phyloP scores from a whole-genome alignment of 2,329 filamentous ascomycete species.

The Colletotrichum caudatum region DNA sequence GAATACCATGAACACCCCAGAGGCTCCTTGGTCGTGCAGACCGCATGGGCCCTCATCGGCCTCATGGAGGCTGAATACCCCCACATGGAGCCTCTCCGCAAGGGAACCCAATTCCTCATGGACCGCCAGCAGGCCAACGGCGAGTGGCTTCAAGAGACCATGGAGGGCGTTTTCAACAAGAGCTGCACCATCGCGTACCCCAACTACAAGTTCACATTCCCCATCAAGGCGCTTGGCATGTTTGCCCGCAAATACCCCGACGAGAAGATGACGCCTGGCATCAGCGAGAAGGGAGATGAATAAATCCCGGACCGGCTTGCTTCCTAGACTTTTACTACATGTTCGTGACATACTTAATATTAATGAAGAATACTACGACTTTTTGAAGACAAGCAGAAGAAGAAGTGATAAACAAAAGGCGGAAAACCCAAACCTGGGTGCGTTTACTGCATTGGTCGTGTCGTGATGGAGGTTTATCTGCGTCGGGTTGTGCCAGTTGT shows the following conservation, averaged over 20 bases:
- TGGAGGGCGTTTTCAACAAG: constrained; percentile 99
- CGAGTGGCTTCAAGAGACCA: constrained; percentile 94
- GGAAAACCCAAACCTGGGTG: background rate
- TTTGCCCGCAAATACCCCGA: constrained; percentile 81
- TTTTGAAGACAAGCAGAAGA: background rate
- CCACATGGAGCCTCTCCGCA: constrained; percentile 76
- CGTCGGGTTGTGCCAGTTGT: background rate
- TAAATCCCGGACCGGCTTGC: background rate
- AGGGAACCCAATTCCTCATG: constrained; percentile 85
- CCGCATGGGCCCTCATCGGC: constrained; percentile 87
- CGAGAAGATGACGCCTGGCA: constrained; percentile 59
- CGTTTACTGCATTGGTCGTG: background rate
- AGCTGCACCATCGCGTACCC: constrained; percentile 99
- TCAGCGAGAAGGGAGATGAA: constrained; percentile 24
- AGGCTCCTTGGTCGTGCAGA: constrained; percentile 91
- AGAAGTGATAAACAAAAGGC: background rate
- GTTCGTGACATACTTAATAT: constrained; percentile 14
- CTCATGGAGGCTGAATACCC: constrained; percentile 88
- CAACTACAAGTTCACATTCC: constrained; percentile 98
- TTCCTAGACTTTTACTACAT: background rate
- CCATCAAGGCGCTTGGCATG: constrained; percentile 93
- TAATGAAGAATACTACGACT: constrained; percentile 4
- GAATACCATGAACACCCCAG: constrained; percentile 79
- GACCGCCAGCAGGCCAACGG: constrained; percentile 86
- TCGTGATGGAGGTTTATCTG: background rate